Base-by-base conservation (phyloP, 2,329 filamentous ascomycete species). In the Monascus ruber region DNA sequence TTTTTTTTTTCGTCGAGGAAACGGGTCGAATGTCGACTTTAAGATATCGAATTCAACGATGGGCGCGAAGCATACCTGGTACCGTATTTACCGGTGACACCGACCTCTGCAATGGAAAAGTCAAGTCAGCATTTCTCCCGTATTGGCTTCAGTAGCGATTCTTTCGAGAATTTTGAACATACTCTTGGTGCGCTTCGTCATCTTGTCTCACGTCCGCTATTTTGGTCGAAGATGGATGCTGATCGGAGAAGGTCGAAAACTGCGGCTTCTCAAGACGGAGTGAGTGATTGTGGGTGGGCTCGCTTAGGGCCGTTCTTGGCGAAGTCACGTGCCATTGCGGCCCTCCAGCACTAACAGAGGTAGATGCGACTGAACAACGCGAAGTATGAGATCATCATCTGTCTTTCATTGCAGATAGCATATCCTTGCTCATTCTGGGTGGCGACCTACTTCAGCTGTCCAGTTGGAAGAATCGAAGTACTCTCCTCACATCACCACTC, bases 61-160 rank as follows among this genome's bases (percentile, higher is more conserved):
- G 48, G 53, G 49, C 42, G 54, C 50, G 50, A 51, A 60, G 63
- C 81, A 71, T 83, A 93, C 82, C 87, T 85, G 68, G 83, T 88
- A 79, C 88, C 88, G 75, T 94, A 95, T 81, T 94, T 93, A 74
- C 88, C 85, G 76, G 89, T 95, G 71, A 95, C 88, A 71, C 86
- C 86, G 81, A 94, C 87, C 84, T 94, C 70, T 73, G 17, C 17
- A 17, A 17, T 17, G 55, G 40, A 46, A 40, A 40, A 43, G 40
- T 49, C 35, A 25, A 39, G 44, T 64, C 57, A 64, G 57, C 47
- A 48, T 50, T 47, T 48, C 45, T 17, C 37, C 51, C 41, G 35
- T 31, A 32, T 43, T 24, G 28, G 24, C 31, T 34, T 38, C 27
- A 26, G 2, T 38, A 24, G 17, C 26, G 24, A 17, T 34, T 10